A percentile compares a stretch with the other conserved stretches of the same genome.
These are phyloP conservation scores for Botrytis byssoidea DNA, from an alignment of 2,329 filamentous ascomycete genomes.

Conservation along the genomic window DNA sequence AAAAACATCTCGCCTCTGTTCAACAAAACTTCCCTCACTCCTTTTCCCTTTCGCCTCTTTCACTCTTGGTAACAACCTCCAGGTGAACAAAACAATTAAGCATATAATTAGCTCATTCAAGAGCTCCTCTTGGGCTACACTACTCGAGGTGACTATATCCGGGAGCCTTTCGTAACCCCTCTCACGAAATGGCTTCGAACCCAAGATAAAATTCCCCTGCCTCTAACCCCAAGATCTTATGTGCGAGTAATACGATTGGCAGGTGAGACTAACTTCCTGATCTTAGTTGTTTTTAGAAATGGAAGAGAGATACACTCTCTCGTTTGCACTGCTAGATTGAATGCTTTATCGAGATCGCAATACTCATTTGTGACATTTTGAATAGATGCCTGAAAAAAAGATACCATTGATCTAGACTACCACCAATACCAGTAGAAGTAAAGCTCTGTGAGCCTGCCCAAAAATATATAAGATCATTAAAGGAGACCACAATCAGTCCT, in stretches of 20 bases:
- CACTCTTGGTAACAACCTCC: not conserved
- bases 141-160: not conserved
- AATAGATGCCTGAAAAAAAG: not conserved
- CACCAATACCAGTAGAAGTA: not conserved
- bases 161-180: too few relatives aligned
- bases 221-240: not conserved
- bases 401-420: not conserved
- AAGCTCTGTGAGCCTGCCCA: not conserved
- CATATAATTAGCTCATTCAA: accelerated
- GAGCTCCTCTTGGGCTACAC: not conserved
- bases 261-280: not conserved
- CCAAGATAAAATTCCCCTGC: too few relatives aligned
- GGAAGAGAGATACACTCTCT: not conserved
- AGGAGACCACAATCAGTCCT: not conserved
- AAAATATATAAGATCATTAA: not conserved
- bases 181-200: too few relatives aligned
- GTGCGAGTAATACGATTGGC: not conserved
- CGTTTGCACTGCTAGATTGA: not conserved
- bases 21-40: not conserved
- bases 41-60: not conserved
- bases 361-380: not conserved
- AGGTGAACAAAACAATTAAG: not conserved
- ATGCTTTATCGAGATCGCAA: not conserved
- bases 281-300: not conserved
- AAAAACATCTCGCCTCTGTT: not conserved